Percentiles rank a stretch among this genome's conserved stretches.
Conservation (phyloP, 768 basidiomycete genomes). For the Austroboletus eburneus region DNA sequence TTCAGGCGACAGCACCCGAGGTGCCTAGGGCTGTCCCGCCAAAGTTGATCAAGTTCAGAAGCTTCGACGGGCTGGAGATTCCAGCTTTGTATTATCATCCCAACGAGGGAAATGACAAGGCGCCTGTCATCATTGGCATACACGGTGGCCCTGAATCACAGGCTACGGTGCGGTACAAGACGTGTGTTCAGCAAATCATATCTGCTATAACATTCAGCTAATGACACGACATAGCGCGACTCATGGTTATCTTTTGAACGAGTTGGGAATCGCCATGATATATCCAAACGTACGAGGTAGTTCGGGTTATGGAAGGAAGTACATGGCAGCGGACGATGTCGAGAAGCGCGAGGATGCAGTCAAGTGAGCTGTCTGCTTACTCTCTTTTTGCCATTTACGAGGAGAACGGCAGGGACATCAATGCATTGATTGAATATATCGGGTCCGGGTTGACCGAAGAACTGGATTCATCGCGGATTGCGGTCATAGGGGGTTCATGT, state of each 20-base stretch:
- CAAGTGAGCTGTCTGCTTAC: conserved; percentile 28
- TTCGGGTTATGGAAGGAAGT: conserved; percentile 38
- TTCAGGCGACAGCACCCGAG: conserved; percentile 32
- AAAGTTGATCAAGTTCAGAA: conserved; percentile 35
- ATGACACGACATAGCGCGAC: conserved; percentile 22
- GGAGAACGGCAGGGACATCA: conserved; percentile 31
- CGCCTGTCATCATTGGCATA: conserved; percentile 34
- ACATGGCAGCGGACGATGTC: conserved; percentile 38
- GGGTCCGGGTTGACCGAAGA: conserved; percentile 29
- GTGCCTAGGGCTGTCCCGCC: conserved; percentile 27
- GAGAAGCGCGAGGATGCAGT: conserved; percentile 42
- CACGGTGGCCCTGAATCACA: conserved; percentile 40
- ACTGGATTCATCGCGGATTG: conserved; percentile 35
- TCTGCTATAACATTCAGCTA: neutral
- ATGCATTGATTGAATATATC: conserved; percentile 35
- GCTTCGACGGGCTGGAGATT: conserved; percentile 39
- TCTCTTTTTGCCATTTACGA: neutral
- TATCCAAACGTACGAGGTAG: conserved; percentile 44
- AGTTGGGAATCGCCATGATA: conserved; percentile 37
- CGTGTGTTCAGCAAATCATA: conserved; percentile 18
- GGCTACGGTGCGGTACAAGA: conserved; percentile 31
- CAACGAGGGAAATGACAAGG: conserved; percentile 19
- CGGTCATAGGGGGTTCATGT: conserved; percentile 43
- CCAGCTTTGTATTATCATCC: conserved; percentile 43
- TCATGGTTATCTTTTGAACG: conserved; percentile 40